Conservation (phyloP, 768 basidiomycete species). For the Phylloporus scabripes region DNA sequence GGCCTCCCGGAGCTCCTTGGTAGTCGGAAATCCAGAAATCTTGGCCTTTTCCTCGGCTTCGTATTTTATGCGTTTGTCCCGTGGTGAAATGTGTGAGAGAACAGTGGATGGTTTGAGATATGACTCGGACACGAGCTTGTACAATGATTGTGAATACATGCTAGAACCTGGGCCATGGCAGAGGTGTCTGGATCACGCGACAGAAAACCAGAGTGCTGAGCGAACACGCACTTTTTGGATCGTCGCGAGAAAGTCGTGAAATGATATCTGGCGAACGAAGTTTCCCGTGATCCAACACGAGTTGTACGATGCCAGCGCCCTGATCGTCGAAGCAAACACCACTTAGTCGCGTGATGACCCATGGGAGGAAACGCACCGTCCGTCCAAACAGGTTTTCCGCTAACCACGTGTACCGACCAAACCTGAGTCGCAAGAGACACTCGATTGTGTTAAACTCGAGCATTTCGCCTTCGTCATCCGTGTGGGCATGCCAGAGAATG, state of each 20-base stretch:
- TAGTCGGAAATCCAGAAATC: constrained; percentile 70
- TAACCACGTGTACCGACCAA: constrained; percentile 75
- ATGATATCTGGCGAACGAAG: constrained; percentile 71
- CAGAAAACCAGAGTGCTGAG: background rate
- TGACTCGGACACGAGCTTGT: constrained; percentile 62
- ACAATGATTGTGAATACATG: constrained; percentile 55
- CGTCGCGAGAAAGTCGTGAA: constrained; percentile 42
- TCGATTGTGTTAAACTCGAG: constrained; percentile 81
- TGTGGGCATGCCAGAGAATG: constrained; percentile 76
- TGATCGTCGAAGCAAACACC: constrained; percentile 22
- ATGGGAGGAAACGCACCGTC: constrained; percentile 43
- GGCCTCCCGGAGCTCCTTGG: constrained; percentile 70
- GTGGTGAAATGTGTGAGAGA: constrained; percentile 72
- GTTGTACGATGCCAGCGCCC: constrained; percentile 72
- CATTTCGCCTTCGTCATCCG: constrained; percentile 67
- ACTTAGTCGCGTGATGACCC: background rate
- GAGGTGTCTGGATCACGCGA: background rate
- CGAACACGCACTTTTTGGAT: constrained; percentile 50
- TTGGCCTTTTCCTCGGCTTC: constrained; percentile 74
- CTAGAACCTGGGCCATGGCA: constrained; percentile 23
- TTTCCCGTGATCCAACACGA: constrained; percentile 82
- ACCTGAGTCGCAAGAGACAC: constrained; percentile 75
- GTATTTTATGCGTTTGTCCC: constrained; percentile 76
- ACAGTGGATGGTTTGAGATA: constrained; percentile 79
- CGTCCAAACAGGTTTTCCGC: constrained; percentile 68